Conservation (phyloP, 352 stramenopile genomes). For the Pythium sp. region DNA sequence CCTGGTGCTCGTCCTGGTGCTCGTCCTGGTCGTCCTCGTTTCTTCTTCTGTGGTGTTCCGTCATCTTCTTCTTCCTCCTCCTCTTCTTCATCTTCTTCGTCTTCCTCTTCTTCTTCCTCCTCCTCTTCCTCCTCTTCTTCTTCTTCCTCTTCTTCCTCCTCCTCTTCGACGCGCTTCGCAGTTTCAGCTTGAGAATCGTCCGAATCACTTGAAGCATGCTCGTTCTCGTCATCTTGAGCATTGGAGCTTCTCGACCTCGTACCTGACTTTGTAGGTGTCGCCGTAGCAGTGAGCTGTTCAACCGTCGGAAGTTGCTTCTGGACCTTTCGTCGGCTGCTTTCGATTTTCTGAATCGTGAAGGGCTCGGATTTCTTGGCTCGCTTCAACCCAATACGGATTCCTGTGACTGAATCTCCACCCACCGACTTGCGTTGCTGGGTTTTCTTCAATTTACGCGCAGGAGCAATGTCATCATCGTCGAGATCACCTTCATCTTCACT, state of each 20-base stretch:
- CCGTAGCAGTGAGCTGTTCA: constrained; percentile 10
- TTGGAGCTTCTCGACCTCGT: background rate
- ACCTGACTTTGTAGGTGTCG: constrained; percentile 16
- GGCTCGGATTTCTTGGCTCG: constrained; percentile 15
- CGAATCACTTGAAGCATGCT: constrained; percentile 30
- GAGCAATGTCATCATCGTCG: constrained; percentile 34
- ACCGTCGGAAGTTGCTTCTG: constrained; percentile 40
- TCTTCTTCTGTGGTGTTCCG: constrained; percentile 28
- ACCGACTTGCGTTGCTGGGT: constrained; percentile 11
- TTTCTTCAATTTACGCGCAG: constrained; percentile 38
- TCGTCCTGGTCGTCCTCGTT: constrained; percentile 6
- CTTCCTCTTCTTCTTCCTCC: constrained; percentile 38
- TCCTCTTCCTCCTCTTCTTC: constrained; percentile 52
- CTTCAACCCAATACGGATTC: constrained; percentile 46
- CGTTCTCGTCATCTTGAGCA: constrained; percentile 27
- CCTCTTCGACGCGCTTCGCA: constrained; percentile 25
- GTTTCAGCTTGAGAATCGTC: constrained; percentile 31
- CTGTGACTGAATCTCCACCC: constrained; percentile 16
- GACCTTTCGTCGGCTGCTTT: constrained; percentile 35
- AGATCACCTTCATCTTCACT: constrained; percentile 53
- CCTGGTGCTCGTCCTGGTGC: constrained; percentile 8
- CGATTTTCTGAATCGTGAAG: constrained; percentile 40
- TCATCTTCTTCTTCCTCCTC: constrained; percentile 24
- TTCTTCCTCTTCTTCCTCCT: constrained; percentile 33
- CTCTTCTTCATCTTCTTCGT: constrained; percentile 36